Percentiles rank a stretch among this genome's conserved stretches.
Conservation (phyloP, 306 rosid genomes). For the Cyclanthera cordifolia region DNA sequence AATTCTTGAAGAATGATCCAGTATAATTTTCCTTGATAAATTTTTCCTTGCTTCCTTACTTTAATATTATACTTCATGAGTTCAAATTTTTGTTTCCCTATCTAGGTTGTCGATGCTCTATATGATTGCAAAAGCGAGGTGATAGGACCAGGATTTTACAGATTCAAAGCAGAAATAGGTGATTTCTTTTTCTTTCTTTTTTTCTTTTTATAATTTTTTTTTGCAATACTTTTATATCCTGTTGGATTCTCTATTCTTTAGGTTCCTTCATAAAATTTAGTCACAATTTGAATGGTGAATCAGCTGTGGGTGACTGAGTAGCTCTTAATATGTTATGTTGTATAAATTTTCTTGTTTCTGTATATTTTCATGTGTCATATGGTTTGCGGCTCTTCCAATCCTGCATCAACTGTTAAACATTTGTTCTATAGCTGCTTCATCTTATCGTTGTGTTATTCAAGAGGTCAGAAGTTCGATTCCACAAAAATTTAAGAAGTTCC, state of each 20-base stretch:
- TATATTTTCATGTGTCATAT: neutral
- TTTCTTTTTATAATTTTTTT: neutral
- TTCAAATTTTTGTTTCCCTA: conserved; percentile 17
- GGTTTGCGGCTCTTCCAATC: neutral
- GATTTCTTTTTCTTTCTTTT: conserved; percentile 14
- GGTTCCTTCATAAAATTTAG: neutral
- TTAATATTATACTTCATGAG: neutral
- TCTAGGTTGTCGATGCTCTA: conserved; percentile 81
- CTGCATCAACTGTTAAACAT: neutral
- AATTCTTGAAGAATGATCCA: conserved; percentile 79
- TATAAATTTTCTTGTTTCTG: neutral
- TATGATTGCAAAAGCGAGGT: conserved; percentile 99
- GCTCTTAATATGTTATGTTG: neutral
- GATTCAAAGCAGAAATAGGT: conserved; percentile 99
- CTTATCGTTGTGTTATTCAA: neutral
- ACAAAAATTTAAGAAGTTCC: too few species aligned
- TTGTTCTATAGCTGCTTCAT: neutral
- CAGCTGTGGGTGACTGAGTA: neutral
- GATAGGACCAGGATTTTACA: conserved; percentile 94
- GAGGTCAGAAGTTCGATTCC: neutral
- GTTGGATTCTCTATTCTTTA: neutral
- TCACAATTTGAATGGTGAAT: neutral
- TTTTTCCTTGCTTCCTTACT: neutral
- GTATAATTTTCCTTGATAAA: conserved; percentile 29
- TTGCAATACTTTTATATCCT: neutral